phyloP scores from a whole-genome alignment of 305 asterid species.

The Solanum hybrid region DNA sequence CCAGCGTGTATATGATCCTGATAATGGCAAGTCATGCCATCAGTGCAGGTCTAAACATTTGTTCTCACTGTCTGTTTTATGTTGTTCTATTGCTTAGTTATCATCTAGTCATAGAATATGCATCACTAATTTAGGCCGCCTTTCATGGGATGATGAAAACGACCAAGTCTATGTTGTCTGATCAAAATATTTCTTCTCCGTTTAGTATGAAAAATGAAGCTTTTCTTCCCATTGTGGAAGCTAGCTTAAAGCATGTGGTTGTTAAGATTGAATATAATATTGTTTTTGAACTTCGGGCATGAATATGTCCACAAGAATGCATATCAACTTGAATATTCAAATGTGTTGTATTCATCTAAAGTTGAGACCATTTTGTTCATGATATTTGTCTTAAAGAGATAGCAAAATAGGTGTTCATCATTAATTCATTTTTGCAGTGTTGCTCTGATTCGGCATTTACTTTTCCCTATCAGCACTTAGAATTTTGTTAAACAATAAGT shows the following conservation, averaged over 20 bases:
- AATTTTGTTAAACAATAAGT: neutral
- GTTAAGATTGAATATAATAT: neutral
- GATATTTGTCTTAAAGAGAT: neutral
- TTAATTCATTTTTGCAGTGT: neutral
- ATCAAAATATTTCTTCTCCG: neutral
- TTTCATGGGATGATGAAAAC: neutral
- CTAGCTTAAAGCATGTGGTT: neutral
- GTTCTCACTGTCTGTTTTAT: neutral
- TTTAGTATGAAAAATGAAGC: neutral
- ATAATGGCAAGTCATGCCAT: conserved; percentile 49
- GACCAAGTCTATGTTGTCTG: neutral
- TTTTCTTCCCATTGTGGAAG: neutral
- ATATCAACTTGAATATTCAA: neutral
- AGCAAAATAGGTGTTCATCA: neutral
- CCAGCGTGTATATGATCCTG: conserved; percentile 39
- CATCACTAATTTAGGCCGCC: neutral
- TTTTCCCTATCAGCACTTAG: neutral
- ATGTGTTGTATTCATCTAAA: neutral
- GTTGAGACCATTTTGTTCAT: neutral
- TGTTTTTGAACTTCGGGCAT: neutral
- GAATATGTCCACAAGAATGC: neutral
- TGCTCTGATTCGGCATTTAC: neutral
- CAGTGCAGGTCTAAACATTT: conserved; percentile 51
- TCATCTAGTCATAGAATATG: neutral
- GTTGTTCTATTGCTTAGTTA: neutral